These are phyloP conservation scores for Tylopilus cervinicoccineus DNA, from an alignment of 768 basidiomycete genomes.

Conservation along the genomic window DNA sequence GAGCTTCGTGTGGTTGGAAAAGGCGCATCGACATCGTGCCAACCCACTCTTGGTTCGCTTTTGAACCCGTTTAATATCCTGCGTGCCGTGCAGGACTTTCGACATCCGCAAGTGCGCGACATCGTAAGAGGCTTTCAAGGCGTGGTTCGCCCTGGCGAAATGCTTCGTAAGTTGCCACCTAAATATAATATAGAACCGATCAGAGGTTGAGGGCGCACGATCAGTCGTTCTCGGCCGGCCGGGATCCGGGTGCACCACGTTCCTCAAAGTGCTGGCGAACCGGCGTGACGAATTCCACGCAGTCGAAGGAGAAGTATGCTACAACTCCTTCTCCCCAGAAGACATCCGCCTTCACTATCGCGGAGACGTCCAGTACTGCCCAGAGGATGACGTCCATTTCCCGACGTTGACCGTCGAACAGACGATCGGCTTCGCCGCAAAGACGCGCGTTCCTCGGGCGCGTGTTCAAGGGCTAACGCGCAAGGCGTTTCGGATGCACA, in stretches of 20 bases:
- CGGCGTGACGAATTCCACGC: constrained; percentile 62
- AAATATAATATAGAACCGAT: no score
- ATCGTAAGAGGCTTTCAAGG: constrained; percentile 55
- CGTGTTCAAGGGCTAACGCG: constrained; percentile 44
- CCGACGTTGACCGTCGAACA: constrained; percentile 78
- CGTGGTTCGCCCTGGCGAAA: constrained; percentile 57
- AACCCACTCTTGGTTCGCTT: constrained; percentile 58
- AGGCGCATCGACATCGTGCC: constrained; percentile 51
- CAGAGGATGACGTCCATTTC: constrained; percentile 85
- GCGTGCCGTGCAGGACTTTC: constrained; percentile 38
- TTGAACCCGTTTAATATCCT: constrained; percentile 50
- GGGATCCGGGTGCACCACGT: constrained; percentile 79
- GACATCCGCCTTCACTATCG: constrained; percentile 63
- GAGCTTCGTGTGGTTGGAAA: constrained; percentile 57
- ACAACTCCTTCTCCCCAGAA: constrained; percentile 68
- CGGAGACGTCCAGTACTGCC: constrained; percentile 78
- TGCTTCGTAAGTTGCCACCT: constrained; percentile 59
- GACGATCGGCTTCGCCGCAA: constrained; percentile 67
- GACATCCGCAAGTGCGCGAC: constrained; percentile 59
- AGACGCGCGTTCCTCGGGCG: constrained; percentile 59
- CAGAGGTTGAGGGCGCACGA: background rate
- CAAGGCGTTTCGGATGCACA: constrained; percentile 14
- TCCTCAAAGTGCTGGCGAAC: constrained; percentile 81
- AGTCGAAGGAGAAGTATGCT: constrained; percentile 67
- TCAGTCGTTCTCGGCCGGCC: constrained; percentile 83